Percentiles rank a stretch among this genome's conserved stretches.
phyloP scores from a whole-genome alignment of 2,329 filamentous ascomycete genomes.

The Penicillium nordicum region DNA sequence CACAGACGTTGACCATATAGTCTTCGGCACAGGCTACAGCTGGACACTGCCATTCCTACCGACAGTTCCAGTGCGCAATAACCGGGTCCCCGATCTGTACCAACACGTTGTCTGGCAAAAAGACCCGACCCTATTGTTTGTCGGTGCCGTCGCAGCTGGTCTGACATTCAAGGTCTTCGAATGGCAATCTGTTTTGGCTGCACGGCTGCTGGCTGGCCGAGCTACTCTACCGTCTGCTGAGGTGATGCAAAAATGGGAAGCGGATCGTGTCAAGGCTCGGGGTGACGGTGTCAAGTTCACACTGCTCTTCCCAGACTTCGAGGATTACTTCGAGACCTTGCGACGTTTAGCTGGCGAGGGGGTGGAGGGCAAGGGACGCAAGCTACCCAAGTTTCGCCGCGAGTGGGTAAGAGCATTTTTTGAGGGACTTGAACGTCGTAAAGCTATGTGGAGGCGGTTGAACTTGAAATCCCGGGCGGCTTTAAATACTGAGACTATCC shows the following conservation, averaged over 20 bases:
- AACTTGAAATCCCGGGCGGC: neutral
- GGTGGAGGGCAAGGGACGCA: neutral
- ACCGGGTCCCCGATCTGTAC: neutral
- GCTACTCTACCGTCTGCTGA: neutral
- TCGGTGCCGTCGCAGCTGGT: neutral
- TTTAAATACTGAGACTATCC: neutral
- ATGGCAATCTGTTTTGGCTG: neutral
- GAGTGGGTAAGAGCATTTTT: neutral
- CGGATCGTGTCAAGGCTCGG: neutral
- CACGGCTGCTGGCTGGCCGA: neutral
- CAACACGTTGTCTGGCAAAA: slow-evolving; percentile 1
- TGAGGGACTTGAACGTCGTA: neutral
- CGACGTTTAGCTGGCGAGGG: neutral
- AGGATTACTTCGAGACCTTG: neutral
- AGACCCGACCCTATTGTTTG: neutral
- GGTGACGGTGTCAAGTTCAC: neutral
- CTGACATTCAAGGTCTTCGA: neutral
- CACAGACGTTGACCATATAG: neutral
- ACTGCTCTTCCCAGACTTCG: neutral
- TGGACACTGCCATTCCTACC: neutral
- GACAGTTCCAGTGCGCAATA: neutral
- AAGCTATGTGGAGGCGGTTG: neutral
- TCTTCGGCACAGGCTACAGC: neutral
- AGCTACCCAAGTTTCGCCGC: neutral
- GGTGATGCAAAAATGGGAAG: neutral